Conservation (phyloP, 2,329 filamentous ascomycete species). For the Chaetomiaceae sp. region DNA sequence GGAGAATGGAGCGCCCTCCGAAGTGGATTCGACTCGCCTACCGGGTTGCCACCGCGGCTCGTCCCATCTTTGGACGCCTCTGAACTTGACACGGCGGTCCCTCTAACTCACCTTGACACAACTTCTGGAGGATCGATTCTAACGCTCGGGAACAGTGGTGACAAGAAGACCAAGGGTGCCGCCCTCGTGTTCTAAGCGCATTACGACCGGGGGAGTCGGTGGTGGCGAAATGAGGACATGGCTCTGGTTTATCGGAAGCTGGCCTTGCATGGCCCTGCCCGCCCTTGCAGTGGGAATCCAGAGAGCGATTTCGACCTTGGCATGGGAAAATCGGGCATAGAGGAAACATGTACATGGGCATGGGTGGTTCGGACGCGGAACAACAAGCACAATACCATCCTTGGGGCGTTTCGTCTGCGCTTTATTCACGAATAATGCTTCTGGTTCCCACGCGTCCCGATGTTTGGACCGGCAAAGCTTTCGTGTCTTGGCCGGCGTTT, state of each 20-base stretch:
- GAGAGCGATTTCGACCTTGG: slow-evolving; percentile 26
- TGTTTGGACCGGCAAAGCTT: background rate
- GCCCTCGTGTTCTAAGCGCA: slow-evolving; percentile 95
- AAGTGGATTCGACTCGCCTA: background rate
- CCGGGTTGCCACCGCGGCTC: background rate
- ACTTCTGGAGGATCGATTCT: slow-evolving; percentile 32
- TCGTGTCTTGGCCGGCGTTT: slow-evolving; percentile 6
- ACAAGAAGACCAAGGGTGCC: slow-evolving; percentile 99
- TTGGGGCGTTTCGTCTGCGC: slow-evolving; percentile 30
- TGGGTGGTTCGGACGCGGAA: slow-evolving; percentile 28
- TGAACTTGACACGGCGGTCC: slow-evolving; percentile 12
- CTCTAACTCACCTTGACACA: background rate
- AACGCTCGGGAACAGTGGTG: slow-evolving; percentile 65
- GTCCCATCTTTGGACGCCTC: too few relatives aligned
- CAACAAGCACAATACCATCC: slow-evolving; percentile 30
- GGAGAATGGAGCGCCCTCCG: background rate
- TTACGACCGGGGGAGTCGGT: slow-evolving; percentile 18
- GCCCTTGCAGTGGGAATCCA: slow-evolving; percentile 23
- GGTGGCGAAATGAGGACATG: slow-evolving; percentile 21
- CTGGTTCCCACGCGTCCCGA: slow-evolving; percentile 18
- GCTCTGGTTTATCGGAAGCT: slow-evolving; percentile 26
- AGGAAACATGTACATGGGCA: slow-evolving; percentile 30
- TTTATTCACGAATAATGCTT: slow-evolving; percentile 28
- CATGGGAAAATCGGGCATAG: slow-evolving; percentile 27
- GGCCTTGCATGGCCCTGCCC: slow-evolving; percentile 25